A percentile compares a stretch with the other conserved stretches of the same genome.
phyloP scores from a whole-genome alignment of 176 grass and related monocot species.

The Rhynchospora tenuis region DNA sequence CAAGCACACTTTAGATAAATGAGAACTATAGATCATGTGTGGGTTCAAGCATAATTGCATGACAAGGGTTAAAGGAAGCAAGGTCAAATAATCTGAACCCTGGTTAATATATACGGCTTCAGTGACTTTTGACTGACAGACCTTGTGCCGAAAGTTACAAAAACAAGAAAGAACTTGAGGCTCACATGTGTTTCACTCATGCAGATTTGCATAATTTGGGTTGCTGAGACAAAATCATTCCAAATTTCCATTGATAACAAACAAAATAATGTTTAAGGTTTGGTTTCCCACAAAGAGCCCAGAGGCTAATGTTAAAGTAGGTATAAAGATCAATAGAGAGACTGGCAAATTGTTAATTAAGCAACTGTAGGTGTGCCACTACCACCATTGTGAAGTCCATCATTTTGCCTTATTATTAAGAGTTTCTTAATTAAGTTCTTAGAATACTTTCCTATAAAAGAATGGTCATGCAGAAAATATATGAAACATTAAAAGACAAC shows the following conservation, averaged over 20 bases:
- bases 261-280: background rate
- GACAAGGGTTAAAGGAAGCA: background rate
- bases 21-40: background rate
- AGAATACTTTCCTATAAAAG: background rate
- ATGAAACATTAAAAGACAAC: background rate
- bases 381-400: background rate
- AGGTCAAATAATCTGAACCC: background rate
- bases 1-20: background rate
- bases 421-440: background rate
- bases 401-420: background rate
- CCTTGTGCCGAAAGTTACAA: background rate
- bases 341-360: background rate
- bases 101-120: background rate
- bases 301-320: background rate
- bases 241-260: background rate
- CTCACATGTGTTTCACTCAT: background rate
- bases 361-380: background rate
- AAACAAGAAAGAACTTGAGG: background rate
- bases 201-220: background rate
- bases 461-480: background rate
- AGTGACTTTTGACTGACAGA: background rate
- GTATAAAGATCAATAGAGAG: background rate
- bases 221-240: background rate
- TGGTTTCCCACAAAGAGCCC: background rate
- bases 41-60: background rate